Conservation (phyloP, 257 asterid genomes). For the Solanum virginianum region DNA sequence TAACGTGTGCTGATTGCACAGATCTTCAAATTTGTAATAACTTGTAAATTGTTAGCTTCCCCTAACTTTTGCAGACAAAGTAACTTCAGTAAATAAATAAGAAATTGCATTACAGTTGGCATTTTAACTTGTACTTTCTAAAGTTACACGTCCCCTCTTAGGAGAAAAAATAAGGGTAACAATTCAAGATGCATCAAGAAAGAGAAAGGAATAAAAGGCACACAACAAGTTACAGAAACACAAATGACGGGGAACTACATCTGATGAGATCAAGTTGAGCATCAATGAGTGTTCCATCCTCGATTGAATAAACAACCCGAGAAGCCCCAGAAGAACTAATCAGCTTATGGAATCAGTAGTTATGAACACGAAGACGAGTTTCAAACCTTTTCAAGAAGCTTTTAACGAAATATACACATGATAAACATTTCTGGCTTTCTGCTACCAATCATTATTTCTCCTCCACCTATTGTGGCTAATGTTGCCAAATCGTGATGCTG, state of each 20-base stretch:
- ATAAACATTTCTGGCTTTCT: not conserved
- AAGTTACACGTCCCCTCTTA: not conserved
- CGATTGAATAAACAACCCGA: not conserved
- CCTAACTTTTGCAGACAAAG: not conserved
- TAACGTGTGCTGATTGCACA: not conserved
- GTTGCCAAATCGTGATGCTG: constrained; percentile 44
- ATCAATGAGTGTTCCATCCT: not conserved
- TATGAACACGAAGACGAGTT: not conserved
- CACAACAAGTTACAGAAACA: not conserved
- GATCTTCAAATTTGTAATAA: not conserved
- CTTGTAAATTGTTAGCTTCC: not conserved
- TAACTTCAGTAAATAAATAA: not conserved
- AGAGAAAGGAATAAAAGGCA: not conserved
- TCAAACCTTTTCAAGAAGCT: not conserved
- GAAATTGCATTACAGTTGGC: not conserved
- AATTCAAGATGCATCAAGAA: not conserved
- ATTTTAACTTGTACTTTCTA: not conserved
- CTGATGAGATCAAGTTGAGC: not conserved
- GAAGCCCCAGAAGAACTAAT: not conserved
- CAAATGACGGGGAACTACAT: not conserved
- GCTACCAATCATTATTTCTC: constrained; percentile 29
- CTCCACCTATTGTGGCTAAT: constrained; percentile 14
- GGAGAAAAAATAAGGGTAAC: not conserved
- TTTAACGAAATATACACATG: not conserved
- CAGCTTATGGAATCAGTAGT: not conserved